Evolutionary conservation across 2,329 filamentous ascomycete species (phyloP).

Genomic region (Talaromyces verruculosus): DNA sequence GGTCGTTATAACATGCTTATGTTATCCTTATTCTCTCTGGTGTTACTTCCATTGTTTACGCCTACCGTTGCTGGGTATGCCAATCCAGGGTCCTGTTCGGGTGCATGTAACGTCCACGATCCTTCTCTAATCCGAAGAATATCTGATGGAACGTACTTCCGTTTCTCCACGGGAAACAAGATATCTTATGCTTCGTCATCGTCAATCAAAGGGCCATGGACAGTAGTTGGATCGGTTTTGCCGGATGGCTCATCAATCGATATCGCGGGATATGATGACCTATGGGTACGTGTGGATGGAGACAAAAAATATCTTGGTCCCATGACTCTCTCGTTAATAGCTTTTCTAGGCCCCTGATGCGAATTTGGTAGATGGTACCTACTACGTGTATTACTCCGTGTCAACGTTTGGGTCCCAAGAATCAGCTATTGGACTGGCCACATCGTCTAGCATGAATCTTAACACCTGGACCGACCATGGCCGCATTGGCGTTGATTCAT

Average conservation of each 20-base stretch:
- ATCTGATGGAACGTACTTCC: conserved; percentile 53
- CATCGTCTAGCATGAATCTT: conserved; percentile 44
- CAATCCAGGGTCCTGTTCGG: conserved; percentile 30
- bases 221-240: conserved; percentile 48
- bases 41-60: not conserved
- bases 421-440: conserved; percentile 62
- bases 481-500: conserved; percentile 38
- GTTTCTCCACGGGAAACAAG: conserved; percentile 54
- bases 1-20: not conserved
- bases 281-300: not conserved
- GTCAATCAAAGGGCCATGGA: conserved; percentile 54
- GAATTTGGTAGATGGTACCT: not conserved
- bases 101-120: conserved; percentile 45
- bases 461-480: conserved; percentile 39
- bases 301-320: not conserved
- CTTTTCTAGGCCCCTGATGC: not conserved
- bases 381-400: not conserved
- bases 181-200: conserved; percentile 53
- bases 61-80: not conserved
- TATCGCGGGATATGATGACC: not conserved
- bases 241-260: conserved; percentile 29
- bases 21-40: not conserved
- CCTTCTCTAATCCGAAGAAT: conserved; percentile 50
- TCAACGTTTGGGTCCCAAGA: conserved; percentile 55
- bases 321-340: not conserved